Percentiles rank a stretch among this genome's conserved stretches.
phyloP scores from a whole-genome alignment of 1,284 basidiomycete genomes.

The Moniliophthora roreri region DNA sequence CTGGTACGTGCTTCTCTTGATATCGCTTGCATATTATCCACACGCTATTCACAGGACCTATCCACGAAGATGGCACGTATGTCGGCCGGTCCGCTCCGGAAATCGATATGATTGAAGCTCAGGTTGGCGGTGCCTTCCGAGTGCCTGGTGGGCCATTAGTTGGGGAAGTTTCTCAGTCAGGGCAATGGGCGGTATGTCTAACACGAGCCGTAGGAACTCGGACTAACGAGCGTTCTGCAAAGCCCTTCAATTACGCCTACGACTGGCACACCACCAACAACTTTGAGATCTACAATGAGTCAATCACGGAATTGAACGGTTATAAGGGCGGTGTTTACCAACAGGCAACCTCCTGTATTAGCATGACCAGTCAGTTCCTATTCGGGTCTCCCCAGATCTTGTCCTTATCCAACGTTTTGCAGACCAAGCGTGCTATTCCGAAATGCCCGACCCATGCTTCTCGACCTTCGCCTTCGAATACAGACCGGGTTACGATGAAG shows the following conservation, averaged over 20 bases:
- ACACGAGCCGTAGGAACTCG: conserved; percentile 34
- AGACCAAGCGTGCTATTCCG: conserved; percentile 18
- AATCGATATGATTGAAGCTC: conserved; percentile 78
- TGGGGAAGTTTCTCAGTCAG: conserved; percentile 59
- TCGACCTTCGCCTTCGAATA: conserved; percentile 18
- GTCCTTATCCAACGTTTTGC: background rate
- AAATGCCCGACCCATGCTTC: conserved; percentile 12
- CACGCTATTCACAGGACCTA: conserved; percentile 41
- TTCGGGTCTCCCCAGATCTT: conserved; percentile 18
- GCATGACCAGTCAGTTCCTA: conserved; percentile 29
- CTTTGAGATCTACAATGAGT: conserved; percentile 45
- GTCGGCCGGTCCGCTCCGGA: conserved; percentile 76
- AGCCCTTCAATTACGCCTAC: conserved; percentile 51
- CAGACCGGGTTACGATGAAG: conserved; percentile 15
- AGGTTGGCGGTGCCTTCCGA: conserved; percentile 30
- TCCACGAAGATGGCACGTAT: conserved; percentile 53
- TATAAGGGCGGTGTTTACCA: conserved; percentile 60
- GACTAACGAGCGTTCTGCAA: too few species aligned
- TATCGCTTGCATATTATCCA: too few species aligned
- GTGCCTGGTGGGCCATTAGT: conserved; percentile 24
- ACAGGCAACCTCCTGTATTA: conserved; percentile 59
- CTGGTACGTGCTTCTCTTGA: conserved; percentile 27
- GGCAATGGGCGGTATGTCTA: conserved; percentile 60
- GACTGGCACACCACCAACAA: conserved; percentile 42
- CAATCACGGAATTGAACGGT: conserved; percentile 47